Percentiles rank a stretch among this genome's conserved stretches.
phyloP scores from a whole-genome alignment of 495 filamentous ascomycete genomes.

The Bacidia rubella region DNA sequence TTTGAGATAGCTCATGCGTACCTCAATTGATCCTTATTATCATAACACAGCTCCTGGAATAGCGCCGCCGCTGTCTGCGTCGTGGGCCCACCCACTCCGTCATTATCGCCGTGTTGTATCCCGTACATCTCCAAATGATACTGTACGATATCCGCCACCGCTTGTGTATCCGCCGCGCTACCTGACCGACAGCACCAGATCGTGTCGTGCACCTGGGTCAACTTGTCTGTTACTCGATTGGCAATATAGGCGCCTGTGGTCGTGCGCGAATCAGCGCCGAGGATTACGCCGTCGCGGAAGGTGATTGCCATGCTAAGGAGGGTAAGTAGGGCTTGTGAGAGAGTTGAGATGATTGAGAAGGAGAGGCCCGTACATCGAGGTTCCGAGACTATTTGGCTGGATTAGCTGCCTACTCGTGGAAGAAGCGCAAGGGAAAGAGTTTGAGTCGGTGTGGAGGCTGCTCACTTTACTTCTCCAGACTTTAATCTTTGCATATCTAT shows the following conservation, averaged over 20 bases:
- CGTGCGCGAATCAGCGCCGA: slow-evolving; percentile 92
- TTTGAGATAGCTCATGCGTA: slow-evolving; percentile 20
- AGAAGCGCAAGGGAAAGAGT: slow-evolving; percentile 7
- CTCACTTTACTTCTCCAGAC: slow-evolving; percentile 84
- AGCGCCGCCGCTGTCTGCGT: slow-evolving; percentile 88
- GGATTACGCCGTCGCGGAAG: slow-evolving; percentile 93
- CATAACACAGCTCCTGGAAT: slow-evolving; percentile 95
- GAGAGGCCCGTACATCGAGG: no score
- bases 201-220: slow-evolving; percentile 95
- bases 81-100: slow-evolving; percentile 59
- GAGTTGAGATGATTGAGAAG: slow-evolving; percentile 28
- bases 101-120: slow-evolving; percentile 44
- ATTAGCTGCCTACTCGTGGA: background rate
- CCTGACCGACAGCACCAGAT: slow-evolving; percentile 99
- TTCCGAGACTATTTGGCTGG: slow-evolving; percentile 55
- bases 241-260: slow-evolving; percentile 99
- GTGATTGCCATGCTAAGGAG: slow-evolving; percentile 57
- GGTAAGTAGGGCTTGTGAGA: background rate
- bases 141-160: slow-evolving; percentile 92
- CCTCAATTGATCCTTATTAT: slow-evolving; percentile 88
- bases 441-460: background rate
- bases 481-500: slow-evolving; percentile 94
- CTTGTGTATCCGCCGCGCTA: slow-evolving; percentile 94
- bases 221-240: slow-evolving; percentile 97
- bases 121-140: slow-evolving; percentile 91